A percentile compares a stretch with the other conserved stretches of the same genome.
phyloP scores from a whole-genome alignment of 208 protist genomes.

The Willaertia magna region DNA sequence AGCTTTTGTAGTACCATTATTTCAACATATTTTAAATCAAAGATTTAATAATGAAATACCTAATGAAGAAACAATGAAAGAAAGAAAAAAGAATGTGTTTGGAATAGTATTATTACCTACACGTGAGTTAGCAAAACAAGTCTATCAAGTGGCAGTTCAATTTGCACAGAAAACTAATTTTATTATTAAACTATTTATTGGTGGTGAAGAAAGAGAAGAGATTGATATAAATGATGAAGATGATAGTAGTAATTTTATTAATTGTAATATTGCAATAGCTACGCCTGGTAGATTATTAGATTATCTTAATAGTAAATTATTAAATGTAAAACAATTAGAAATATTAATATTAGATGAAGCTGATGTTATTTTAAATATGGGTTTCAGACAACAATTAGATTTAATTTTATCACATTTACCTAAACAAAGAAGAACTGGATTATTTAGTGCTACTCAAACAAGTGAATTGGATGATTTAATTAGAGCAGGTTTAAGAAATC shows the following conservation, averaged over 20 bases:
- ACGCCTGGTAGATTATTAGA: slow-evolving; percentile 74
- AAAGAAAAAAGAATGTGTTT: slow-evolving; percentile 54
- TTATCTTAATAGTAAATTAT: slow-evolving; percentile 49
- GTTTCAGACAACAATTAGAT: slow-evolving; percentile 75
- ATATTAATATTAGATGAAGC: slow-evolving; percentile 79
- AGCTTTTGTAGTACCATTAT: slow-evolving; percentile 68
- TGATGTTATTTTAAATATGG: slow-evolving; percentile 74
- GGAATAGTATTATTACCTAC: slow-evolving; percentile 71
- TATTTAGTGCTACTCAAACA: slow-evolving; percentile 81
- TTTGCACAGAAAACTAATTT: slow-evolving; percentile 52
- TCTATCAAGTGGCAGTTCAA: slow-evolving; percentile 50
- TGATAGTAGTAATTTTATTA: neutral
- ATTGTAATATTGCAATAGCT: slow-evolving; percentile 63
- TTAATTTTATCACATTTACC: slow-evolving; percentile 64
- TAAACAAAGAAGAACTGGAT: slow-evolving; percentile 65
- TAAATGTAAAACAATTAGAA: slow-evolving; percentile 42
- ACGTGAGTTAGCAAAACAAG: slow-evolving; percentile 82
- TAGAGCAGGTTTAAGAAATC: slow-evolving; percentile 69
- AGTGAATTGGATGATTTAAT: slow-evolving; percentile 68
- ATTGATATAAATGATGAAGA: neutral
- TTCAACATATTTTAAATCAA: slow-evolving; percentile 63
- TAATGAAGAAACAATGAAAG: slow-evolving; percentile 28
- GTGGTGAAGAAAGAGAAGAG: slow-evolving; percentile 51
- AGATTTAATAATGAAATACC: slow-evolving; percentile 22
- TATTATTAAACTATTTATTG: slow-evolving; percentile 56